Conservation (phyloP, 2,329 filamentous ascomycete genomes). For the Metarhizium anisopliae region DNA sequence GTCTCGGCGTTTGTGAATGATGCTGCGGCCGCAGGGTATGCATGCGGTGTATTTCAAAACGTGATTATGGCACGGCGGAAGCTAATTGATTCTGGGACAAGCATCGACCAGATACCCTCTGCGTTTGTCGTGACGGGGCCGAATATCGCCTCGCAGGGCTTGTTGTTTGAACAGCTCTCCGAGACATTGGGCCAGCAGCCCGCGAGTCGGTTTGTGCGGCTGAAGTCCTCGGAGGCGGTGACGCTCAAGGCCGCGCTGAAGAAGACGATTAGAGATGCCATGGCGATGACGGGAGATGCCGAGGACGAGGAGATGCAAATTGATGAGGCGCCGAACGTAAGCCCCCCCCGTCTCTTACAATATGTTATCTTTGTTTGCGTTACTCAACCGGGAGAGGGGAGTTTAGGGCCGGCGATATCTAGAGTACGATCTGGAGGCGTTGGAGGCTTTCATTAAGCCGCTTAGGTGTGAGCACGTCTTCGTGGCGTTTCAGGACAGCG, state of each 20-base stretch:
- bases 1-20: slow-evolving; percentile 47
- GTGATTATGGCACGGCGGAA: background rate
- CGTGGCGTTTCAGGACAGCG: slow-evolving; percentile 71
- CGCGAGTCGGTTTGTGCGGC: slow-evolving; percentile 50
- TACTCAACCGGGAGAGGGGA: background rate
- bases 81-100: slow-evolving; percentile 6
- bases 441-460: slow-evolving; percentile 50
- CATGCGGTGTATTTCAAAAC: background rate
- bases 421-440: slow-evolving; percentile 69
- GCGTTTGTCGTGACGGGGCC: slow-evolving; percentile 71
- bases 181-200: slow-evolving; percentile 39
- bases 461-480: slow-evolving; percentile 51
- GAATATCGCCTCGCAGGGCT: slow-evolving; percentile 65
- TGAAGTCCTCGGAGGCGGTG: slow-evolving; percentile 62
- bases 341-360: slow-evolving; percentile 11
- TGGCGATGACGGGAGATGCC: slow-evolving; percentile 37
- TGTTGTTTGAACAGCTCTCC: slow-evolving; percentile 64
- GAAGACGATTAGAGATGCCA: slow-evolving; percentile 61
- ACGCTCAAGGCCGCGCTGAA: slow-evolving; percentile 68
- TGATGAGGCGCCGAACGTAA: slow-evolving; percentile 37
- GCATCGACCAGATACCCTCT: slow-evolving; percentile 48
- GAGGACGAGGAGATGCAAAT: slow-evolving; percentile 48
- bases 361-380: background rate
- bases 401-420: slow-evolving; percentile 54
- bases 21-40: slow-evolving; percentile 22